Evolutionary conservation across 2,329 filamentous ascomycete species (phyloP), one percentile per base, ranked within the genome.

Genomic region (Knufia petricola): DNA sequence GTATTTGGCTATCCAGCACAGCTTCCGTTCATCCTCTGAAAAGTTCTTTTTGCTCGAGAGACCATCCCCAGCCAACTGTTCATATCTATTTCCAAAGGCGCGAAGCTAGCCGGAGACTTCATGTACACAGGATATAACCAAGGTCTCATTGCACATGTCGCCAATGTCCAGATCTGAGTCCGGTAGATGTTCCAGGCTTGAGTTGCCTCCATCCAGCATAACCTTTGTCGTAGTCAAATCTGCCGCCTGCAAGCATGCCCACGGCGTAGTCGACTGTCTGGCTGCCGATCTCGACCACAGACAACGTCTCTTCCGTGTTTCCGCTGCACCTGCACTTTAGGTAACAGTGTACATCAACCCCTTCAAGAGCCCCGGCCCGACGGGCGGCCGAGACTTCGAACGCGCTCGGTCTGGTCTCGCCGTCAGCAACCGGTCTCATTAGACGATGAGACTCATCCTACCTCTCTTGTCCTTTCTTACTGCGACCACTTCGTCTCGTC

Each of bases 391-490:
- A 26, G 51, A 50, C 30, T 37, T 48, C 32, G 52, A 53, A 36
- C 52, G 53, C 53, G 47, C 55, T 56, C 26, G 26, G 26, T 28
- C 26, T 28, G 12, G 46, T 50, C 17, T 28, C 39, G 38, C 24
- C 24, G 21, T 38, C 26, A 34, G 36, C 34, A 20, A 15, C 38
- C 17, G 17, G 47, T 26, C 46, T 53, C 37, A 52, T 49, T 50
- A 55, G 39, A 54, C 54, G 48, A 68, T 57, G 55, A 64, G 53
- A 49, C 58, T 56, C 80, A 92, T 82, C 85, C 83, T 92, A 94
- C 89, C 88, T 88, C 86, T 92, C 75, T 84, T 84, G 71, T 95
- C 87, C 74, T 85, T 87, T 70, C 87, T 85, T 60, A 95, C 80
- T 53, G 73, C 68, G 3, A 70, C 60, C 4, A 81, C 67, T 51